Percentiles rank a stretch among this genome's conserved stretches.
Evolutionary conservation across 139 green algal genomes (phyloP).

Genomic region (Volvox reticuliferus): DNA sequence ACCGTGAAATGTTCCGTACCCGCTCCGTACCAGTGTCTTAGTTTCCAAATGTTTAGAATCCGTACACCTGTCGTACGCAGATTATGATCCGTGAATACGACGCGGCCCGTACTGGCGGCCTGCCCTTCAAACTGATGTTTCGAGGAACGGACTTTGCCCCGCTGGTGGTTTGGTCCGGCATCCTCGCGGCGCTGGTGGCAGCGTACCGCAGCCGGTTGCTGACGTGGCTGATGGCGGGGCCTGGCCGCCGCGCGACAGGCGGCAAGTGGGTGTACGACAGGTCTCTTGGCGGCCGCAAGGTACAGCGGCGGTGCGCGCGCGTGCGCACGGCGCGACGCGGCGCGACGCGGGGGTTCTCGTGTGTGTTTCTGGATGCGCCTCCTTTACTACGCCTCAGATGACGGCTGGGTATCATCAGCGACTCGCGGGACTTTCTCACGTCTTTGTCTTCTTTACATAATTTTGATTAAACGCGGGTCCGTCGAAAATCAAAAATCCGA

Average conservation of each 20-base stretch:
- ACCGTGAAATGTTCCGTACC: no score
- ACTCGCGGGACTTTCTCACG: no score
- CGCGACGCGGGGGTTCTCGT: no score
- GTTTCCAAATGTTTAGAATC: no score
- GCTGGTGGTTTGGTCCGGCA: slow-evolving; percentile 45
- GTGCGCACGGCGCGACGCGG: background rate
- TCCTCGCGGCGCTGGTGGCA: background rate
- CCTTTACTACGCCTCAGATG: no score
- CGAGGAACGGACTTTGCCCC: slow-evolving; percentile 50
- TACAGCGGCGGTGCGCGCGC: background rate
- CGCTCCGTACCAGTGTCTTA: no score
- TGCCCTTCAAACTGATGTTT: slow-evolving; percentile 54
- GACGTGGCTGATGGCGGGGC: background rate
- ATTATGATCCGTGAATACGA: slow-evolving; percentile 33
- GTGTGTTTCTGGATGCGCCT: no score
- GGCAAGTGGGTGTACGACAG: slow-evolving; percentile 68
- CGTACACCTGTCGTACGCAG: background rate
- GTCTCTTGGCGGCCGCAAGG: slow-evolving; percentile 66
- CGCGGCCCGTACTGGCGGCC: background rate
- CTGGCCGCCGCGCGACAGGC: background rate
- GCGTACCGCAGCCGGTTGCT: background rate
- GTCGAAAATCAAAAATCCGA: no score
- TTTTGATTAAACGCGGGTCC: no score
- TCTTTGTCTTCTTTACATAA: no score
- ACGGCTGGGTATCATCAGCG: no score